A percentile compares a stretch with the other conserved stretches of the same genome.
These are phyloP conservation scores for Neonectria sp. DNA, from an alignment of 2,329 filamentous ascomycete species.

Conservation along the genomic window DNA sequence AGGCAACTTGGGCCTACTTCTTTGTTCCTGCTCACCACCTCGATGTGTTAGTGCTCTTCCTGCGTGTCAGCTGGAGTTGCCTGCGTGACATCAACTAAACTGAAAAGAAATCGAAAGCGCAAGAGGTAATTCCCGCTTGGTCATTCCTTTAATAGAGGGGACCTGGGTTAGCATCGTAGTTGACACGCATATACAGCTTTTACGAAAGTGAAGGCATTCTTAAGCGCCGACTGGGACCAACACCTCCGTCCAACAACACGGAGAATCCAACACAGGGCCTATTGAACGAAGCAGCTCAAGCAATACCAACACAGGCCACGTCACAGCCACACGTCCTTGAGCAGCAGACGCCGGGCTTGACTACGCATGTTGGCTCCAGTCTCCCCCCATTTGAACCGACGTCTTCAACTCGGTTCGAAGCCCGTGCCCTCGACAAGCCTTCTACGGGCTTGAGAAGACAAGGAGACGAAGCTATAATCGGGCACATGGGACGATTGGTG, in stretches of 20 bases:
- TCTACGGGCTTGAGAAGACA: neutral
- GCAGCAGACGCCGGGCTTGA: neutral
- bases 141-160: no score
- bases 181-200: constrained; percentile 6
- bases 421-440: neutral
- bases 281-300: neutral
- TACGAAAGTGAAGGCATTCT: constrained; percentile 29
- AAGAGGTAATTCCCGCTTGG: constrained; percentile 16
- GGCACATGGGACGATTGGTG: constrained; percentile 47
- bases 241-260: neutral
- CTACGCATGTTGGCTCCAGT: neutral
- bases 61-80: constrained; percentile 23
- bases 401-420: neutral
- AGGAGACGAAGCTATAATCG: constrained; percentile 36
- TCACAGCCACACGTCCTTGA: neutral
- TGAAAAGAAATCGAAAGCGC: constrained; percentile 29
- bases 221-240: constrained; percentile 10
- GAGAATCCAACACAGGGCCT: neutral
- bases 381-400: neutral
- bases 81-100: constrained; percentile 25
- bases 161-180: accelerated
- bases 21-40: neutral
- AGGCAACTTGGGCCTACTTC: neutral
- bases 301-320: no score
- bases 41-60: constrained; percentile 10